Evolutionary conservation across 2,329 filamentous ascomycete genomes (phyloP).

Genomic region (Aspergillus brasiliensis): DNA sequence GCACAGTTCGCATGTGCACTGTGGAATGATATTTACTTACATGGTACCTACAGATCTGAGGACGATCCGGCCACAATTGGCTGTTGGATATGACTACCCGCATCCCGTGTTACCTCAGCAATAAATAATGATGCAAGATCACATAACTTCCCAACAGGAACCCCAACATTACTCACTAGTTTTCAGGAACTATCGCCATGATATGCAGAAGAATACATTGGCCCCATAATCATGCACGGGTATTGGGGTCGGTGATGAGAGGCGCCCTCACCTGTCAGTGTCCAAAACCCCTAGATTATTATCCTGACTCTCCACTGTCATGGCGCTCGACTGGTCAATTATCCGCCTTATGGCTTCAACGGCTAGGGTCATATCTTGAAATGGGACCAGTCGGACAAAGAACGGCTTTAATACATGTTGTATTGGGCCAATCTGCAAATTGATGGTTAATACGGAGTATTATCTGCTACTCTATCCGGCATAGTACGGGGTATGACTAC

Average conservation of each 20-base stretch:
- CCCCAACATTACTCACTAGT: not conserved
- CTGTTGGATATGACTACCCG: not conserved
- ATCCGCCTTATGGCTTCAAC: constrained; percentile 1
- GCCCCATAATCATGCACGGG: constrained; percentile 4
- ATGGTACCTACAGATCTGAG: not conserved
- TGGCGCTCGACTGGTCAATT: constrained; percentile 8
- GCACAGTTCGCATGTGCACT: not conserved
- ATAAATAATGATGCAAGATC: not conserved
- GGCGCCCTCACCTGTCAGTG: not conserved
- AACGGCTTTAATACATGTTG: not conserved
- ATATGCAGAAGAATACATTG: not conserved
- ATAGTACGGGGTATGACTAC: not conserved
- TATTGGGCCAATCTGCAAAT: not conserved
- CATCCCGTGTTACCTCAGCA: not conserved
- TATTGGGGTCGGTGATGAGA: not conserved
- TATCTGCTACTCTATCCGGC: not conserved
- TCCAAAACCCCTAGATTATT: not conserved
- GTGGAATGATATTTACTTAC: not conserved
- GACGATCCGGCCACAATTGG: not conserved
- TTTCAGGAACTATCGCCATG: not conserved
- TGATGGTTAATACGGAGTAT: not conserved
- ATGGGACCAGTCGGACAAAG: not conserved
- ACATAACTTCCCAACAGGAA: not conserved
- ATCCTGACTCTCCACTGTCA: not conserved
- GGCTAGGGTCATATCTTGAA: not conserved